Evolutionary conservation across 345 rosid species (phyloP).

Genomic region (Clausena lansium): DNA sequence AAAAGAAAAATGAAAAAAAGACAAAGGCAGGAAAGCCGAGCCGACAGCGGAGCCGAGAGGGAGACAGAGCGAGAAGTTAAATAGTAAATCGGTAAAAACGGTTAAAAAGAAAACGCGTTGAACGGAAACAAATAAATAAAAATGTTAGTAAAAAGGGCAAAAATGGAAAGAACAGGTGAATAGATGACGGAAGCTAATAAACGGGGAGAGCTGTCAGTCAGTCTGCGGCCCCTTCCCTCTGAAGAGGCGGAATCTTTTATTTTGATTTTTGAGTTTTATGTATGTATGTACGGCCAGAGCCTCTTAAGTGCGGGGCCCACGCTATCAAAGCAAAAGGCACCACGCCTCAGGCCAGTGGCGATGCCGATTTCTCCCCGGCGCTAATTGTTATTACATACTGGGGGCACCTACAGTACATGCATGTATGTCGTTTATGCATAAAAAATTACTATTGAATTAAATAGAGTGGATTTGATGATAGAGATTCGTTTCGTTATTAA

Average conservation of each 20-base stretch:
- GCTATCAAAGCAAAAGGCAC: not conserved
- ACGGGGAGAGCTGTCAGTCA: conserved; percentile 25
- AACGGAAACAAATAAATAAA: not conserved
- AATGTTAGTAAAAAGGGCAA: no score
- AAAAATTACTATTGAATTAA: no score
- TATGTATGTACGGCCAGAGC: no score
- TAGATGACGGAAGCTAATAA: not conserved
- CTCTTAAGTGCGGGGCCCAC: conserved; percentile 14
- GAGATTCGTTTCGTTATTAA: no score
- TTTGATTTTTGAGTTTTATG: conserved; percentile 17
- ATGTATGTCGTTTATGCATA: no score
- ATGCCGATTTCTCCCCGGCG: no score
- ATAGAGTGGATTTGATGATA: no score
- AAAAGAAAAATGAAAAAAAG: fast-evolving
- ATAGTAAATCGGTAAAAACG: not conserved
- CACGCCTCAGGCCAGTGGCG: no score
- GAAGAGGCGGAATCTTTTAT: conserved; percentile 34
- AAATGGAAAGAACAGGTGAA: no score
- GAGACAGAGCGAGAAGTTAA: not conserved
- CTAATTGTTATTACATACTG: no score
- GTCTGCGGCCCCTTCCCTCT: not conserved
- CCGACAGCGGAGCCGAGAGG: conserved; percentile 18
- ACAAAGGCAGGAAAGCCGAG: not conserved
- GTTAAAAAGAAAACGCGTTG: not conserved
- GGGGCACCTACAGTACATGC: no score